Percentiles rank a stretch among this genome's conserved stretches.
Conservation (phyloP, 768 basidiomycete species). For the Pleurotus sapidus region DNA sequence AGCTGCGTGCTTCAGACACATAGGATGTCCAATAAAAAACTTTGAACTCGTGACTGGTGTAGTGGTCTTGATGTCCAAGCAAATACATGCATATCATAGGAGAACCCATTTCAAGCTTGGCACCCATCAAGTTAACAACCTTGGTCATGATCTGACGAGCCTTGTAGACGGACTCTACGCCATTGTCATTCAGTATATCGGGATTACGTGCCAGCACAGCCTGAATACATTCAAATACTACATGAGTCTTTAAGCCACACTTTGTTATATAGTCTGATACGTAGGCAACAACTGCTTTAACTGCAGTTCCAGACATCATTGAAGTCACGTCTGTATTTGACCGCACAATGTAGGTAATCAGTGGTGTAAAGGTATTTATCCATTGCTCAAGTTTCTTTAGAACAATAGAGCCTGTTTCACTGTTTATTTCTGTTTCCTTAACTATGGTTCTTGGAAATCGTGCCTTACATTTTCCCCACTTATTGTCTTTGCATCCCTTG, state of each 20-base stretch:
- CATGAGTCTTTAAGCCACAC: slow-evolving; percentile 18
- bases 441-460: slow-evolving; percentile 26
- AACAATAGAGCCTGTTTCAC: slow-evolving; percentile 18
- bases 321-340: too few species aligned
- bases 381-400: not conserved
- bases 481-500: slow-evolving; percentile 21
- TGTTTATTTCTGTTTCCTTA: slow-evolving; percentile 23
- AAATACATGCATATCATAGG: slow-evolving; percentile 19
- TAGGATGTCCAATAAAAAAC: not conserved
- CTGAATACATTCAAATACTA: slow-evolving; percentile 19
- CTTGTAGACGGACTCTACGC: slow-evolving; percentile 3
- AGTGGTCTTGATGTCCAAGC: slow-evolving; percentile 20
- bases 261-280: slow-evolving; percentile 29
- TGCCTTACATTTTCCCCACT: slow-evolving; percentile 24
- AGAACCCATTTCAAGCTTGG: slow-evolving; percentile 26
- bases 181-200: slow-evolving; percentile 7
- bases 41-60: slow-evolving; percentile 25
- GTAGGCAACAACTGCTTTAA: slow-evolving; percentile 23
- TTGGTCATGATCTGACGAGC: slow-evolving; percentile 21
- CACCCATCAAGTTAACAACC: slow-evolving; percentile 23
- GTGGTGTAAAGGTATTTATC: not conserved
- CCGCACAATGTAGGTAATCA: not conserved
- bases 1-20: too few species aligned
- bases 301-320: slow-evolving; percentile 21
- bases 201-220: slow-evolving; percentile 16